A percentile compares a stretch with the other conserved stretches of the same genome.
These are phyloP conservation scores for Panicum hallii DNA, from an alignment of 202 grass and related monocot species.

Conservation along the genomic window DNA sequence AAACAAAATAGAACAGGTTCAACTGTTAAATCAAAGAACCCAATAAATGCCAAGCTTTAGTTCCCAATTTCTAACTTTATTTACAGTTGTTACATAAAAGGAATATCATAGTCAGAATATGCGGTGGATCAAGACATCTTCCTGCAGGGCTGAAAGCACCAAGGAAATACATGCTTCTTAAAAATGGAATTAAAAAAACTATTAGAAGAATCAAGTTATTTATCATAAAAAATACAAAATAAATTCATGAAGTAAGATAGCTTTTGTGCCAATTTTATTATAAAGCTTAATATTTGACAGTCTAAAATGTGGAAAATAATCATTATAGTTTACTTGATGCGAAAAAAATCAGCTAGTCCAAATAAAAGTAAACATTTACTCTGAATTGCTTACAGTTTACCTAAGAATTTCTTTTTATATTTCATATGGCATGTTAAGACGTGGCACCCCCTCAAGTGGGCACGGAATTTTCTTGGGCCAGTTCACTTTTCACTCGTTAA, in stretches of 20 bases:
- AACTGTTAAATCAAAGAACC: background rate
- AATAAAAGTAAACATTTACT: background rate
- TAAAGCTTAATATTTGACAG: background rate
- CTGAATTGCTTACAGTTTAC: background rate
- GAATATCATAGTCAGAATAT: conserved; percentile 7
- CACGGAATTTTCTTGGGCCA: background rate
- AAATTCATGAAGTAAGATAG: background rate
- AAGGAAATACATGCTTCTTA: background rate
- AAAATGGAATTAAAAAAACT: background rate
- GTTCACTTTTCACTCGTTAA: background rate
- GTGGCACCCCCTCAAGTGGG: background rate
- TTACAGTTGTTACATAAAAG: background rate
- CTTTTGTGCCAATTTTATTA: background rate
- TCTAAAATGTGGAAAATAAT: background rate
- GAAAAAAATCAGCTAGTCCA: background rate
- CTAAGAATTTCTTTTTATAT: background rate
- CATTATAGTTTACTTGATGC: background rate
- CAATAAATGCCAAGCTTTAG: background rate
- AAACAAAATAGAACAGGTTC: conserved; percentile 6
- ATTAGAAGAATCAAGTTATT: background rate
- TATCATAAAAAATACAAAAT: background rate
- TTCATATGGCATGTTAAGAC: conserved; percentile 8
- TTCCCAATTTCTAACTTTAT: conserved; percentile 8
- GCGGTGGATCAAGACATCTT: background rate
- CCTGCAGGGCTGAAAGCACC: background rate